phyloP scores from a whole-genome alignment of 345 rosid genomes.

The Brassica incana region DNA sequence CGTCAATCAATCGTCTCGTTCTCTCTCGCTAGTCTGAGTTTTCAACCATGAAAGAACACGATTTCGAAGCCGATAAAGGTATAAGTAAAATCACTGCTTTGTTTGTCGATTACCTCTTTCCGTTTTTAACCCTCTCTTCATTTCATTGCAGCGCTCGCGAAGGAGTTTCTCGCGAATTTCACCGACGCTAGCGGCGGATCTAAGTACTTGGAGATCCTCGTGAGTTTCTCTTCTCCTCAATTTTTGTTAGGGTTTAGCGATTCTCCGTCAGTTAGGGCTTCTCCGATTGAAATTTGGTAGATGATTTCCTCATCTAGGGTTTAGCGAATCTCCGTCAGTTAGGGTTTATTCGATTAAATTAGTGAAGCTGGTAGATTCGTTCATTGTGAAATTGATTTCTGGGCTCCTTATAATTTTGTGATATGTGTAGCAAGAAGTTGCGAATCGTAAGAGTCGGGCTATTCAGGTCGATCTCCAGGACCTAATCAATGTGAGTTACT shows the following conservation, averaged over 20 bases:
- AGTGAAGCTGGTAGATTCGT: neutral
- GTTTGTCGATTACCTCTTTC: neutral
- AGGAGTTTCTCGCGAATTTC: slow-evolving; percentile 77
- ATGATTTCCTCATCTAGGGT: neutral
- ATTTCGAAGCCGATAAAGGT: slow-evolving; percentile 70
- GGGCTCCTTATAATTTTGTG: slow-evolving; percentile 26
- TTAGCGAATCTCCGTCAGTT: neutral
- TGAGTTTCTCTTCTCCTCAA: slow-evolving; percentile 44
- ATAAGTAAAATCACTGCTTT: neutral
- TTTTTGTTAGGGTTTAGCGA: slow-evolving; percentile 7
- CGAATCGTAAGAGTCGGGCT: slow-evolving; percentile 73
- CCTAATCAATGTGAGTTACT: slow-evolving; percentile 59
- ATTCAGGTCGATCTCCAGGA: slow-evolving; percentile 83
- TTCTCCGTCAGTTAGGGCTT: slow-evolving; percentile 17
- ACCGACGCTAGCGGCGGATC: slow-evolving; percentile 64
- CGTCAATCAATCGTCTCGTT: neutral
- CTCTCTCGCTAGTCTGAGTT: slow-evolving; percentile 8
- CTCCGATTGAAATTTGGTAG: neutral
- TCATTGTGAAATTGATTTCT: neutral
- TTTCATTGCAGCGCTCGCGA: slow-evolving; percentile 54
- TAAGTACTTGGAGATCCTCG: slow-evolving; percentile 81
- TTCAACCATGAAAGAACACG: slow-evolving; percentile 58
- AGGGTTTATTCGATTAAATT: slow-evolving; percentile 20
- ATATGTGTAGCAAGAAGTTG: slow-evolving; percentile 71
- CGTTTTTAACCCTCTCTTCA: neutral